Percentiles rank a stretch among this genome's conserved stretches.
phyloP scores from a whole-genome alignment of 2,329 filamentous ascomycete species.

The Biscogniauxia mediterranea region DNA sequence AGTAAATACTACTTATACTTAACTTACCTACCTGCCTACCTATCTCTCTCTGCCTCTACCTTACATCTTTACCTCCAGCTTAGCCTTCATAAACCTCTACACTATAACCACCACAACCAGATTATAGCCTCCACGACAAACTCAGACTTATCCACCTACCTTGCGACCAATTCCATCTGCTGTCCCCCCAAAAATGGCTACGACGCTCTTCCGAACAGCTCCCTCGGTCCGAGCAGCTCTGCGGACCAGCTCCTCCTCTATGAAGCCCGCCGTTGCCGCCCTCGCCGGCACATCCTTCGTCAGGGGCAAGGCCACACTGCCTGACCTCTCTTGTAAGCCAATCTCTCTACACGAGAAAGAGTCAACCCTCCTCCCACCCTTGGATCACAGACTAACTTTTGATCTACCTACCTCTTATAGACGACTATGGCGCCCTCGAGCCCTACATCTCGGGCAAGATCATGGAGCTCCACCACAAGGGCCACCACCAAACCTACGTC shows the following conservation, averaged over 20 bases:
- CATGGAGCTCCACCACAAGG: slow-evolving; percentile 82
- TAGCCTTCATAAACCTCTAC: too few species aligned
- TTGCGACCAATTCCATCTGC: not conserved
- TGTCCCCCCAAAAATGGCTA: slow-evolving; percentile 63
- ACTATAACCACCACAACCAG: too few species aligned
- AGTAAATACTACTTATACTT: too few species aligned
- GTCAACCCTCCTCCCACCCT: not conserved
- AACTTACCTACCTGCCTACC: too few species aligned
- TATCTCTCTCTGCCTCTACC: too few species aligned
- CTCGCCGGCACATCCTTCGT: slow-evolving; percentile 74
- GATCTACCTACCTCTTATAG: slow-evolving; percentile 51
- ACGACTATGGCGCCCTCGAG: slow-evolving; percentile 96
- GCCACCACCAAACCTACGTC: slow-evolving; percentile 82
- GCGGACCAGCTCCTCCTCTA: slow-evolving; percentile 63
- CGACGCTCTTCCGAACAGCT: slow-evolving; percentile 70
- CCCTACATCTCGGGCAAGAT: slow-evolving; percentile 72
- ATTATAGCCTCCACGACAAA: too few species aligned
- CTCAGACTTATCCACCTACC: too few species aligned
- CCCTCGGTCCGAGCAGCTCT: slow-evolving; percentile 68
- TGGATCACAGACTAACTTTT: not conserved
- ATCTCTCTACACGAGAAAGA: not conserved
- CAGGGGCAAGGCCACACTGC: slow-evolving; percentile 87
- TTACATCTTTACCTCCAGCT: too few species aligned
- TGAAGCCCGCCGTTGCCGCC: slow-evolving; percentile 58
- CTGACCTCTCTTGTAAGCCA: slow-evolving; percentile 73